phyloP scores from a whole-genome alignment of 352 stramenopile genomes.

The Pythium rhizo-oryzae region DNA sequence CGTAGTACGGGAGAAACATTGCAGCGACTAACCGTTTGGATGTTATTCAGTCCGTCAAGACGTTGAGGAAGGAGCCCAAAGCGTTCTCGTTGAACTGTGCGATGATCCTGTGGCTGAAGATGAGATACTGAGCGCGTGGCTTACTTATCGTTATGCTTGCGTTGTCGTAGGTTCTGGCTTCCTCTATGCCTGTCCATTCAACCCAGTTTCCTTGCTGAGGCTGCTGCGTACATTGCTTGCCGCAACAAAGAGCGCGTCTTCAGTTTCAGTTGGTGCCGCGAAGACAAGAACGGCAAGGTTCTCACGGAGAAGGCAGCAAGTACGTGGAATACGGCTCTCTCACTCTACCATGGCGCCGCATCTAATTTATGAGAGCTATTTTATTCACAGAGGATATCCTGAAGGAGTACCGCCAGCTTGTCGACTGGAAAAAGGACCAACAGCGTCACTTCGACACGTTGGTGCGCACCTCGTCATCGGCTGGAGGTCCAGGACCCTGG shows the following conservation, averaged over 20 bases:
- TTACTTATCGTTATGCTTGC: background rate
- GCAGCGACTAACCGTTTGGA: background rate
- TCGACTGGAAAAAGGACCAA: conserved; percentile 72
- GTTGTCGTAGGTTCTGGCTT: conserved; percentile 57
- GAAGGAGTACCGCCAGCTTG: conserved; percentile 58
- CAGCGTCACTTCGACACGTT: conserved; percentile 61
- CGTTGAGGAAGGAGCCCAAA: conserved; percentile 53
- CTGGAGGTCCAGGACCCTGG: conserved; percentile 35
- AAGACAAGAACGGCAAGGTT: conserved; percentile 44
- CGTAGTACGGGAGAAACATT: too few relatives aligned
- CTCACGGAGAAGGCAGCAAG: conserved; percentile 73
- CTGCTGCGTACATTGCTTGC: conserved; percentile 73
- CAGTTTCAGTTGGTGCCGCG: conserved; percentile 76
- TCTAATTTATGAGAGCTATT: background rate
- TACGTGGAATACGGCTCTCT: conserved; percentile 32
- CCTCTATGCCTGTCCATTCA: conserved; percentile 59
- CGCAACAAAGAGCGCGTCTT: conserved; percentile 79
- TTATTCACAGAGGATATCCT: conserved; percentile 55
- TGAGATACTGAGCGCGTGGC: too few relatives aligned
- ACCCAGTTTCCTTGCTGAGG: conserved; percentile 64
- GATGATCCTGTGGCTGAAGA: background rate
- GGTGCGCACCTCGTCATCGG: conserved; percentile 31
- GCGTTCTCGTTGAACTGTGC: conserved; percentile 69
- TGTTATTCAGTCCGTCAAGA: conserved; percentile 44
- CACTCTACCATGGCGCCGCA: conserved; percentile 2